A percentile compares a stretch with the other conserved stretches of the same genome.
Evolutionary conservation across 768 basidiomycete genomes (phyloP).

Genomic region (Russula sp.): DNA sequence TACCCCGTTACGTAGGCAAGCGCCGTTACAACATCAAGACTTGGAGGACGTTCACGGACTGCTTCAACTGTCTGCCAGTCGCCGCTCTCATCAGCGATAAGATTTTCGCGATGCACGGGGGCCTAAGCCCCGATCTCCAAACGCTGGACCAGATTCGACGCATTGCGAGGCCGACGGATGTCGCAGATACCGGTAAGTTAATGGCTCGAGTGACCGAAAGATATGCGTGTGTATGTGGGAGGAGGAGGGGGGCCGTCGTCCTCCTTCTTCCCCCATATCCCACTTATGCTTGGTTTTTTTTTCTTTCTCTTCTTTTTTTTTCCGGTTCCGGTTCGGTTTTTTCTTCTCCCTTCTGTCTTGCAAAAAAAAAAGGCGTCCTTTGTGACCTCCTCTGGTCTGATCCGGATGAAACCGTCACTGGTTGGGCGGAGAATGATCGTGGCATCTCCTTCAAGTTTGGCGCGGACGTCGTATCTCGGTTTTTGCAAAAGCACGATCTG

Average conservation of each 20-base stretch:
- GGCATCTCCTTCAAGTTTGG: constrained; percentile 99
- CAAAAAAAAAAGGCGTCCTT: constrained; percentile 55
- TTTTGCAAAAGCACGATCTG: constrained; percentile 99
- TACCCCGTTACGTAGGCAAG: constrained; percentile 59
- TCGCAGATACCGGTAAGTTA: constrained; percentile 84
- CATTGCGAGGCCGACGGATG: constrained; percentile 98
- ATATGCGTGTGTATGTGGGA: not conserved
- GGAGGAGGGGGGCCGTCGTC: too few relatives aligned
- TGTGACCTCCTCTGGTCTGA: constrained; percentile 99
- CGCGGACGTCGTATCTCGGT: constrained; percentile 94
- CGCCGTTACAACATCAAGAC: constrained; percentile 99
- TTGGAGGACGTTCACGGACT: constrained; percentile 99
- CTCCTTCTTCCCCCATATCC: not conserved
- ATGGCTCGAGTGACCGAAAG: not conserved
- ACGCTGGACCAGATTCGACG: constrained; percentile 99
- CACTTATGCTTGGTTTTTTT: not conserved
- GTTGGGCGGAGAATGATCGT: constrained; percentile 99
- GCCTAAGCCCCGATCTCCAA: constrained; percentile 93
- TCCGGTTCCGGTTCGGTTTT: not conserved
- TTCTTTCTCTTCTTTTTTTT: not conserved
- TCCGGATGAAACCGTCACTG: constrained; percentile 98
- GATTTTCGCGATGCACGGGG: constrained; percentile 99
- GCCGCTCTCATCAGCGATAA: constrained; percentile 99
- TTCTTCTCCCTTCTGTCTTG: not conserved
- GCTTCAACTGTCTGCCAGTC: constrained; percentile 99